Evolutionary conservation across 176 grass and related monocot species (phyloP).

Genomic region (Typha latifolia): DNA sequence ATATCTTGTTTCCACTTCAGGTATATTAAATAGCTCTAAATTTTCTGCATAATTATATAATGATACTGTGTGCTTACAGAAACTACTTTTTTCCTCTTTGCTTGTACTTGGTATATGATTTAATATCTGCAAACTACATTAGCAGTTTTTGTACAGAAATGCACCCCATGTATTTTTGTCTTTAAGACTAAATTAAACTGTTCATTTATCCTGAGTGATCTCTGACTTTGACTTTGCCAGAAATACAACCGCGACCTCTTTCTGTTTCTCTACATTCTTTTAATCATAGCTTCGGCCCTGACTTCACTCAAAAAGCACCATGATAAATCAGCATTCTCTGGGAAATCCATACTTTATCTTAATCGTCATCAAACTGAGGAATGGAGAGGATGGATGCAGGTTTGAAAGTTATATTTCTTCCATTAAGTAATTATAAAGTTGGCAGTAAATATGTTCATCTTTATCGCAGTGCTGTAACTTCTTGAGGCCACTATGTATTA

Average conservation of each 20-base stretch:
- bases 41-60: neutral
- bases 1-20: neutral
- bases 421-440: neutral
- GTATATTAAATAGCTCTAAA: neutral
- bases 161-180: neutral
- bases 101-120: conserved; percentile 4
- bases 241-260: conserved; percentile 79
- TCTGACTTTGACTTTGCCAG: conserved; percentile 31
- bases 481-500: too few relatives aligned
- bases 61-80: neutral
- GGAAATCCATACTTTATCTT: conserved; percentile 63
- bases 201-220: conserved; percentile 9
- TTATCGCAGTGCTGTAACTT: too few relatives aligned
- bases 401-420: conserved; percentile 25
- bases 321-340: conserved; percentile 65
- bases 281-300: conserved; percentile 57
- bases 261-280: conserved; percentile 85
- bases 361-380: conserved; percentile 87
- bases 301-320: conserved; percentile 71
- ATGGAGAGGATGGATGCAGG: conserved; percentile 96
- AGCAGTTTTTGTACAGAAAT: neutral
- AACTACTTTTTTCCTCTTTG: neutral
- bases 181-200: conserved; percentile 1
- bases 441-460: too few relatives aligned
- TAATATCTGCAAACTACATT: neutral